phyloP scores from a whole-genome alignment of 352 stramenopile species.

The Thraustochytrium aureum region DNA sequence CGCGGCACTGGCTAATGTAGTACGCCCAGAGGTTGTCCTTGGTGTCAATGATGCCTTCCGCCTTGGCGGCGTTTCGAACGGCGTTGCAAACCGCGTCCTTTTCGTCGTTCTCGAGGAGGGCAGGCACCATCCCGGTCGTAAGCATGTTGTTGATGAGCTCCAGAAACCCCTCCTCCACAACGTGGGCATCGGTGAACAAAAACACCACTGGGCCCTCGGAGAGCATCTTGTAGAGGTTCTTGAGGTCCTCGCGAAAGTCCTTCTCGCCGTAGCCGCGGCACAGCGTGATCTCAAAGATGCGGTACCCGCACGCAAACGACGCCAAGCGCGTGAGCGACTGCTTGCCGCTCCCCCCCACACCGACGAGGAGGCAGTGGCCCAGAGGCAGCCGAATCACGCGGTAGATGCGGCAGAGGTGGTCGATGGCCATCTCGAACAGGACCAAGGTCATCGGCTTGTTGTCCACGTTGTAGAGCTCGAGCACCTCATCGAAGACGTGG shows the following conservation, averaged over 20 bases:
- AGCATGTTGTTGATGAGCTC: slow-evolving; percentile 98
- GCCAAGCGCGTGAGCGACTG: slow-evolving; percentile 87
- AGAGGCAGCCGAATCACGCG: slow-evolving; percentile 86
- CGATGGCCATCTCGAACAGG: slow-evolving; percentile 93
- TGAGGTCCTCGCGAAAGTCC: slow-evolving; percentile 91
- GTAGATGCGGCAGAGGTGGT: slow-evolving; percentile 86
- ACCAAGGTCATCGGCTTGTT: slow-evolving; percentile 93
- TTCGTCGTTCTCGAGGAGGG: slow-evolving; percentile 87
- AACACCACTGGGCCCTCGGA: slow-evolving; percentile 84
- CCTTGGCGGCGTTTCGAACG: slow-evolving; percentile 82
- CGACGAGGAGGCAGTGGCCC: slow-evolving; percentile 88
- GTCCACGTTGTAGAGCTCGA: slow-evolving; percentile 91
- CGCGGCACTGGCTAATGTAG: slow-evolving; percentile 86
- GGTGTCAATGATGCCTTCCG: slow-evolving; percentile 78
- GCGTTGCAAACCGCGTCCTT: slow-evolving; percentile 74
- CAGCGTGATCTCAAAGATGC: slow-evolving; percentile 91
- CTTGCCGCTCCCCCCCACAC: slow-evolving; percentile 89
- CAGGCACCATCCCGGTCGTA: slow-evolving; percentile 88
- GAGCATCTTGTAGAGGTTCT: slow-evolving; percentile 85
- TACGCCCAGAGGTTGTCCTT: slow-evolving; percentile 91
- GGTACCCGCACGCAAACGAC: slow-evolving; percentile 85
- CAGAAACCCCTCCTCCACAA: slow-evolving; percentile 93
- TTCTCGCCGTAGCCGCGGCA: slow-evolving; percentile 86
- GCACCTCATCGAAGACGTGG: slow-evolving; percentile 85
- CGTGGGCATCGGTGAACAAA: slow-evolving; percentile 93